Conservation (phyloP, 2,329 filamentous ascomycete genomes). For the Gremmenia infestans region DNA sequence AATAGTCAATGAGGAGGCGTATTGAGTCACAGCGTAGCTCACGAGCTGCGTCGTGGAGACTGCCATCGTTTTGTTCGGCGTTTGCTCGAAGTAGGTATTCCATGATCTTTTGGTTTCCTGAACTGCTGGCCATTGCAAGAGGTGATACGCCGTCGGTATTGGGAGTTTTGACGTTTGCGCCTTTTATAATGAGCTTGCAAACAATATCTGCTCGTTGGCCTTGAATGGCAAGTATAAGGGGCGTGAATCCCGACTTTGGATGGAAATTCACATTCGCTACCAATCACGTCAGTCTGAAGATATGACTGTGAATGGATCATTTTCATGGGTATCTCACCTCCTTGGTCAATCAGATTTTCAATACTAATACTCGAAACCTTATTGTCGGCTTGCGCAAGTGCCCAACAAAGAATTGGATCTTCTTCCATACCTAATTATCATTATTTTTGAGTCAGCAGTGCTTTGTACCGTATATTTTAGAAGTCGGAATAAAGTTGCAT, state of each 20-base stretch:
- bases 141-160: slow-evolving; percentile 57
- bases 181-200: slow-evolving; percentile 46
- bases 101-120: slow-evolving; percentile 13
- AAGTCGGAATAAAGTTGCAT: too few relatives aligned
- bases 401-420: slow-evolving; percentile 55
- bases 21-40: slow-evolving; percentile 54
- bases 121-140: slow-evolving; percentile 44
- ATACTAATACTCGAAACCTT: slow-evolving; percentile 55
- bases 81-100: slow-evolving; percentile 11
- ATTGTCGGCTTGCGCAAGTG: slow-evolving; percentile 59
- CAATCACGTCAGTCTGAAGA: background rate
- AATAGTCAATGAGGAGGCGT: slow-evolving; percentile 51
- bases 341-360: slow-evolving; percentile 47
- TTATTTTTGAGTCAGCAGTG: too few relatives aligned
- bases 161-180: slow-evolving; percentile 54
- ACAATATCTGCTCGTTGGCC: slow-evolving; percentile 15
- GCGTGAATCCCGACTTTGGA: slow-evolving; percentile 11
- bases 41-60: slow-evolving; percentile 59
- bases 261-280: slow-evolving; percentile 14
- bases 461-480: too few relatives aligned
- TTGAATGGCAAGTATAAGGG: slow-evolving; percentile 12
- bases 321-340: slow-evolving; percentile 24
- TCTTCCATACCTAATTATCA: slow-evolving; percentile 36
- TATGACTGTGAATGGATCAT: background rate
- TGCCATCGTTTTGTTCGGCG: slow-evolving; percentile 42